Conservation (phyloP, 108 stramenopile genomes). For the Cyclotella kingstonii region DNA sequence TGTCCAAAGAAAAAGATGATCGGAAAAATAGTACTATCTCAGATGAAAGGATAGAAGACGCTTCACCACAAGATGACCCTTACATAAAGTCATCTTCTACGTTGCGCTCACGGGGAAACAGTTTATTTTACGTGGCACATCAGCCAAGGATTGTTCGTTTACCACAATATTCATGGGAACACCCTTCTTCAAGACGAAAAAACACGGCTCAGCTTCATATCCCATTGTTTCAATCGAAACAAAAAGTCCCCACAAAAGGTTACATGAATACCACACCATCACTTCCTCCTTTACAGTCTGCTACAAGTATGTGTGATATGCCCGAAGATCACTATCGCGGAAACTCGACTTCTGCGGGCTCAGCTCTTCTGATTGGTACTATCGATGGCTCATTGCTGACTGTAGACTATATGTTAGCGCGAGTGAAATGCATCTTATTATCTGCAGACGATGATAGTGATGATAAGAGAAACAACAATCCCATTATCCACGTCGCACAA, state of each 20-base stretch:
- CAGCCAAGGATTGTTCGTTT: constrained; percentile 31
- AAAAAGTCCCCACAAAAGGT: not conserved
- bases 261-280: not conserved
- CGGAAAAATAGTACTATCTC: not conserved
- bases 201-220: not conserved
- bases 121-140: constrained; percentile 28
- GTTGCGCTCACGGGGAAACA: not conserved
- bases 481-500: constrained; percentile 34
- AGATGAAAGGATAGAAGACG: not conserved
- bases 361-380: constrained; percentile 28
- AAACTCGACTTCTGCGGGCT: constrained; percentile 13
- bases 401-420: constrained; percentile 25
- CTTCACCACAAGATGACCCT: not conserved
- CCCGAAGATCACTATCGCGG: constrained; percentile 23
- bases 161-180: not conserved
- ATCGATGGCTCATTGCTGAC: constrained; percentile 27
- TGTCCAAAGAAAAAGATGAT: not conserved
- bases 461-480: not conserved
- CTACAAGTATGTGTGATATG: constrained; percentile 37
- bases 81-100: not conserved
- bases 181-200: not conserved
- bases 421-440: constrained; percentile 12
- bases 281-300: constrained; percentile 24
- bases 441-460: not conserved
- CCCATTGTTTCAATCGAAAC: constrained; percentile 16